These are phyloP conservation scores for Verticillium tricorpus DNA, from an alignment of 2,329 filamentous ascomycete species.

Conservation along the genomic window DNA sequence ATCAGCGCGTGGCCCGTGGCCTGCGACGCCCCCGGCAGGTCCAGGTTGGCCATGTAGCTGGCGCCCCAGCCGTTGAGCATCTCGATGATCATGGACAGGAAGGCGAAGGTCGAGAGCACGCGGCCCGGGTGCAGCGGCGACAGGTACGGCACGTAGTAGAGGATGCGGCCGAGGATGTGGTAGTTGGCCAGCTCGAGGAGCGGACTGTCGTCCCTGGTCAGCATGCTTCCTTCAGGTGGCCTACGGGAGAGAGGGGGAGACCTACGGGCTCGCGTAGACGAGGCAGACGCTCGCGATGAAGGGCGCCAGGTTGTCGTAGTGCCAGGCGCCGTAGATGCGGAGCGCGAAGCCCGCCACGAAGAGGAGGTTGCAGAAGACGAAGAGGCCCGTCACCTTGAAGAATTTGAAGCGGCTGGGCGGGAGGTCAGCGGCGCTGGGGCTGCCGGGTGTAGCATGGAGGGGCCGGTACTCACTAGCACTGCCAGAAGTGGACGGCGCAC, in stretches of 20 bases:
- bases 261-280: conserved; percentile 29
- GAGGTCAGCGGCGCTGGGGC: neutral
- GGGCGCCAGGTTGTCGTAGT: conserved; percentile 24
- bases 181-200: conserved; percentile 59
- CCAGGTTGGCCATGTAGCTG: conserved; percentile 40
- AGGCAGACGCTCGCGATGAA: conserved; percentile 30
- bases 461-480: conserved; percentile 37
- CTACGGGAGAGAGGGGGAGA: neutral
- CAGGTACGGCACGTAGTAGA: conserved; percentile 57
- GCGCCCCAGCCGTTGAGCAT: conserved; percentile 44
- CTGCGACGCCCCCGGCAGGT: conserved; percentile 30
- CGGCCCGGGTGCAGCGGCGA: conserved; percentile 44
- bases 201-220: conserved; percentile 30
- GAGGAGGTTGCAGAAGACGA: conserved; percentile 48
- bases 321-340: conserved; percentile 24
- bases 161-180: conserved; percentile 53
- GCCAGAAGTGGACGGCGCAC: conserved; percentile 34
- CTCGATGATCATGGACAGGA: conserved; percentile 43
- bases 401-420: conserved; percentile 47
- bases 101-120: conserved; percentile 41
- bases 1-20: conserved; percentile 39
- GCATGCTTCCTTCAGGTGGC: neutral
- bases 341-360: conserved; percentile 53
- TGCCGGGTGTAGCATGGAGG: neutral
- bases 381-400: conserved; percentile 50